Evolutionary conservation across 2,329 filamentous ascomycete genomes (phyloP).

Genomic region (Penicillium psychrosexuale): DNA sequence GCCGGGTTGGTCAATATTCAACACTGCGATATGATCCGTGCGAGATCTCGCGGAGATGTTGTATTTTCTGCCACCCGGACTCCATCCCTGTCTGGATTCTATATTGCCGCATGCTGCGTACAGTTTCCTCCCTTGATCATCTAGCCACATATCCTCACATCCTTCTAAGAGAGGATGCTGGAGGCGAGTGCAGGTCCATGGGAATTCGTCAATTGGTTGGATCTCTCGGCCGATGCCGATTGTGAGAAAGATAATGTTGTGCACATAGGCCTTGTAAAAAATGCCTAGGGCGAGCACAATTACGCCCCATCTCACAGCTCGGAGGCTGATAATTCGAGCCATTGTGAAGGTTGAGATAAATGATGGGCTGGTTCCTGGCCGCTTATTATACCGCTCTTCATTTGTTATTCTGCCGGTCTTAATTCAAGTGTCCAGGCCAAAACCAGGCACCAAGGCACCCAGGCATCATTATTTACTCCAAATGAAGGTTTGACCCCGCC

Average conservation of each 20-base stretch:
- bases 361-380: no score
- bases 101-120: not conserved
- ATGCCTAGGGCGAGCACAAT: not conserved
- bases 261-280: not conserved
- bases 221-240: constrained; percentile 20
- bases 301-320: not conserved
- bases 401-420: no score
- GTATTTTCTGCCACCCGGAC: constrained; percentile 13
- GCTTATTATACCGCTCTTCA: no score
- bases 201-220: constrained; percentile 32
- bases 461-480: no score
- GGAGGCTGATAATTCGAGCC: not conserved
- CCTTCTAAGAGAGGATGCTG: constrained; percentile 27
- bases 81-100: not conserved
- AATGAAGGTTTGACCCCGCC: no score
- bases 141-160: constrained; percentile 32
- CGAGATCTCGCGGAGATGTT: constrained; percentile 22
- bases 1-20: constrained; percentile 27
- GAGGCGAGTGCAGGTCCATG: constrained; percentile 26
- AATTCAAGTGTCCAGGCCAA: no score
- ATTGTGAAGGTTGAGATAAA: not conserved
- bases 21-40: constrained; percentile 27
- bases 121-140: constrained; percentile 9
- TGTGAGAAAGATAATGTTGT: not conserved
- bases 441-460: no score